Base-by-base conservation (phyloP, 2,329 filamentous ascomycete genomes). In the Dactylellina cionopaga region DNA sequence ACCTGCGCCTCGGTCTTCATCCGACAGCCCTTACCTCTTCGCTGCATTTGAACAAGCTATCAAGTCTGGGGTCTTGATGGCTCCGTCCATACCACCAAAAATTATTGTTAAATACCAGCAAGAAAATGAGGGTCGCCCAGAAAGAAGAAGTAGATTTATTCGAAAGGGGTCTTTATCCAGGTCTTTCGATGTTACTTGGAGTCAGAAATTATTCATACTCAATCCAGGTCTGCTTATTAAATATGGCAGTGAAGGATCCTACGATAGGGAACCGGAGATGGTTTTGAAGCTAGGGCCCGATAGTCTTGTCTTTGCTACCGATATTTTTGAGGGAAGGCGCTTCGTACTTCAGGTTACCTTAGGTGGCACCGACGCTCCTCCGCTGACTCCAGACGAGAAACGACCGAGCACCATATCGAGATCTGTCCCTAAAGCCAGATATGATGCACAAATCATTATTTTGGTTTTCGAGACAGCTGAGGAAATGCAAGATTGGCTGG, bases 401-500 rank as follows among this genome's bases (percentile, higher is more conserved):
- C 62, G 69, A 54, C 69, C 69, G 17, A 74, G 63, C 35, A 24
- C 62, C 37, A 66, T 74, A 7, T 68, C 60, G 9, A 51, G 69
- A 37, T 29, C 52, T 13, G 22, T 54, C 1, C 59, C 68, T 24
- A 72, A 72, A 31, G 52, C 68, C 22, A 33, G 68, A 47, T 72
- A 59, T 37, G 68, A 72, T 60, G 68, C 68, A 37, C 52, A 65
- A 25, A 43, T 68, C 19, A 49, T 74, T 15, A 46, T 74, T 11
- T 44, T 68, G 15, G 54, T 74, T 24, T 74, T 74, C 22, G 69
- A 74, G 10, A 60, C 44, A 22, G 69, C 69, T 35, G 69, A 74
- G n/a, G 69, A 74, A 10, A 74, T 74, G 69, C 69, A 74, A 41
- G 69, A 74, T 13, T 74, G 69, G 69, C 25, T 68, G 31, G 49